Conservation (phyloP, 495 filamentous ascomycete species). For the Aspergillus campestris region DNA sequence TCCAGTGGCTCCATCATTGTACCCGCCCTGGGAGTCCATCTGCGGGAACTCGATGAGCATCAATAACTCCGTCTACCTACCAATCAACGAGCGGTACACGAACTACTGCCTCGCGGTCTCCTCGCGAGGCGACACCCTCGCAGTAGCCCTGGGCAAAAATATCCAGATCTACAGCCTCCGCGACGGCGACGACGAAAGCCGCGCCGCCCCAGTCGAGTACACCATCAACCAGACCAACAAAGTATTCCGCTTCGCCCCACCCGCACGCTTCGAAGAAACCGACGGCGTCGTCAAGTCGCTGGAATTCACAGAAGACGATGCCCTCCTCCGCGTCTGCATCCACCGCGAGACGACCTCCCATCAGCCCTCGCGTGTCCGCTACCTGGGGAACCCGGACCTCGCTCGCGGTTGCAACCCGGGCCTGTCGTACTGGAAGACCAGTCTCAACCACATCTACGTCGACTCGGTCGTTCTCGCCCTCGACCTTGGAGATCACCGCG, state of each 20-base stretch:
- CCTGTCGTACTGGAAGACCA: slow-evolving; percentile 13
- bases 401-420: background rate
- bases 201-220: slow-evolving; percentile 8
- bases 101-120: slow-evolving; percentile 13
- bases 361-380: slow-evolving; percentile 11
- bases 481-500: slow-evolving; percentile 1
- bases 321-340: slow-evolving; percentile 14
- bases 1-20: slow-evolving; percentile 6
- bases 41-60: slow-evolving; percentile 7
- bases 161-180: slow-evolving; percentile 13
- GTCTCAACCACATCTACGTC: slow-evolving; percentile 10
- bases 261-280: slow-evolving; percentile 8
- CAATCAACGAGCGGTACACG: slow-evolving; percentile 9
- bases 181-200: background rate
- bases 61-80: background rate
- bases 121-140: slow-evolving; percentile 6
- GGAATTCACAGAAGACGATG: slow-evolving; percentile 14
- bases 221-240: slow-evolving; percentile 1
- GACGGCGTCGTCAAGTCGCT: slow-evolving; percentile 14
- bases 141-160: slow-evolving; percentile 8
- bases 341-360: slow-evolving; percentile 8
- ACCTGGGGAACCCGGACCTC: slow-evolving; percentile 9
- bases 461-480: slow-evolving; percentile 12
- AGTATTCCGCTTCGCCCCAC: background rate
- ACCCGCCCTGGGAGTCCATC: slow-evolving; percentile 11